Conservation (phyloP, 495 filamentous ascomycete species). For the Aspergillus panamensis region DNA sequence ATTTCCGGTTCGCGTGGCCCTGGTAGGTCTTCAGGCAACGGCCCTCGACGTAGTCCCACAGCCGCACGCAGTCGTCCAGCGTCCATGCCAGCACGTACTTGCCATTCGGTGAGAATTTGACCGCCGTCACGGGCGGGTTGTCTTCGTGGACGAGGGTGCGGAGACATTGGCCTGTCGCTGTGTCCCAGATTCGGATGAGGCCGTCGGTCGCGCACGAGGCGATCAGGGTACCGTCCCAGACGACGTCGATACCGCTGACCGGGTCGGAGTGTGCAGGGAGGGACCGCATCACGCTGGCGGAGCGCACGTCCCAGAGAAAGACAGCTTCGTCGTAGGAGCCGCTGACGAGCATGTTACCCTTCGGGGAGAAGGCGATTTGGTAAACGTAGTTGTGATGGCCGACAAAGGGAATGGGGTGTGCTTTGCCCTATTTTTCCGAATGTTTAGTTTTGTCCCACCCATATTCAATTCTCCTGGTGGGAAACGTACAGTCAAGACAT, state of each 20-base stretch:
- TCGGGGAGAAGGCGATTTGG: conserved; percentile 87
- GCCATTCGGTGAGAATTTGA: conserved; percentile 90
- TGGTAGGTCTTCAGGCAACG: conserved; percentile 94
- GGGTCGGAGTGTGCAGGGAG: conserved; percentile 94
- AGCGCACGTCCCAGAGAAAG: conserved; percentile 91
- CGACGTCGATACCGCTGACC: conserved; percentile 89
- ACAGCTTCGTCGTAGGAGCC: conserved; percentile 97
- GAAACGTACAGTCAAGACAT: conserved; percentile 66
- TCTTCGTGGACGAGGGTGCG: conserved; percentile 94
- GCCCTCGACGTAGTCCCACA: conserved; percentile 93
- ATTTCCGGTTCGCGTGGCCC: conserved; percentile 82
- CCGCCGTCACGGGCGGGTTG: conserved; percentile 84
- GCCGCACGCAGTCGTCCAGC: conserved; percentile 79
- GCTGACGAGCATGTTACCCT: conserved; percentile 91
- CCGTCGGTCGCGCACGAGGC: conserved; percentile 87
- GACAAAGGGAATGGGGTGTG: conserved; percentile 60
- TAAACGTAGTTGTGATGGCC: conserved; percentile 97
- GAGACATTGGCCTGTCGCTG: conserved; percentile 90
- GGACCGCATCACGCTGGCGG: conserved; percentile 77
- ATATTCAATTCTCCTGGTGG: no score
- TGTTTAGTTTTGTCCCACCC: no score
- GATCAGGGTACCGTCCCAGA: conserved; percentile 85
- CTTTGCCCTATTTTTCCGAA: conserved; percentile 44
- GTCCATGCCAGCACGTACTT: conserved; percentile 88
- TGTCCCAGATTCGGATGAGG: conserved; percentile 92